Percentiles rank a stretch among this genome's conserved stretches.
Evolutionary conservation across 164 flowering plant genomes (phyloP).

Genomic region (Nymphaea thermarum): DNA sequence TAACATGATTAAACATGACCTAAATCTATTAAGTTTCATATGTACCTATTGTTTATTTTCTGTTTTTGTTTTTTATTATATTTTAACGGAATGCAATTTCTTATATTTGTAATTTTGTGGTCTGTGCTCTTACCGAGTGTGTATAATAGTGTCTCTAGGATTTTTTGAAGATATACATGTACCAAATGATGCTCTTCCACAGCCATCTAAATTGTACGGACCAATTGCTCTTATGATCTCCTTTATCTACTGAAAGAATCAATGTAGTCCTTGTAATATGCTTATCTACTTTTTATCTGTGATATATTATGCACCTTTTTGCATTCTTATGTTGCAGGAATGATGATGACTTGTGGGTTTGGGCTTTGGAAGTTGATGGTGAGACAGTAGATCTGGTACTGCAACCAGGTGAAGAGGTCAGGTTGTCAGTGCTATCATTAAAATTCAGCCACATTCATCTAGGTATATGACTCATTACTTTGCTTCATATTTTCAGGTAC

Average conservation of each 20-base stretch:
- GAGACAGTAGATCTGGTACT: constrained; percentile 17
- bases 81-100: background rate
- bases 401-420: constrained; percentile 49
- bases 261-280: background rate
- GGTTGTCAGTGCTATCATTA: background rate
- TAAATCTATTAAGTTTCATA: too few species aligned
- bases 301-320: background rate
- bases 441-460: background rate
- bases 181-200: constrained; percentile 43
- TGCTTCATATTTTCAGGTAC: constrained; percentile 38
- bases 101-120: too few species aligned
- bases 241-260: background rate
- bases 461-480: background rate
- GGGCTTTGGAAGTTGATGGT: constrained; percentile 39
- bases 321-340: constrained; percentile 20
- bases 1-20: too few species aligned
- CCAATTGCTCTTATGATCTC: background rate
- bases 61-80: background rate
- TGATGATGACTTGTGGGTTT: constrained; percentile 37
- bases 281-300: background rate
- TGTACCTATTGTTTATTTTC: too few species aligned
- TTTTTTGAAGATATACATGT: constrained; percentile 72
- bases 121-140: background rate
- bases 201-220: constrained; percentile 38
- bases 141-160: constrained; percentile 68